Percentiles rank a stretch among this genome's conserved stretches.
These are phyloP conservation scores for Phylloporus arenicola DNA, from an alignment of 768 basidiomycete species.

Conservation along the genomic window DNA sequence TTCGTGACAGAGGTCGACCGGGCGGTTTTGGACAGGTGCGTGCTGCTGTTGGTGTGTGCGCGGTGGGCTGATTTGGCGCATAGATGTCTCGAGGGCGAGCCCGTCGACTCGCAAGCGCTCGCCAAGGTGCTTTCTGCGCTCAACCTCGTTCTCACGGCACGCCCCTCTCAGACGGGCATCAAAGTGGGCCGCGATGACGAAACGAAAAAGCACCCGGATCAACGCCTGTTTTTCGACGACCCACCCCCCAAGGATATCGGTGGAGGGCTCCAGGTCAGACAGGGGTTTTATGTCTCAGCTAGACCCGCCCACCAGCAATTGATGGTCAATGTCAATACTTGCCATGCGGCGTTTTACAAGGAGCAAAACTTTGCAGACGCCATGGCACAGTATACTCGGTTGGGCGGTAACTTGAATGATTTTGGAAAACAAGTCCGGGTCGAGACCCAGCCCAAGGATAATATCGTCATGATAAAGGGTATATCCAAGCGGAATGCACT, in stretches of 20 bases:
- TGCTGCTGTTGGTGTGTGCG: slow-evolving; percentile 2
- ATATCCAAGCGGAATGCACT: slow-evolving; percentile 36
- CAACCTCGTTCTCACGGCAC: slow-evolving; percentile 42
- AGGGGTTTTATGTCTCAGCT: slow-evolving; percentile 41
- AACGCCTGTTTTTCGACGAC: slow-evolving; percentile 36
- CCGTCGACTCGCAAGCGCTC: slow-evolving; percentile 52
- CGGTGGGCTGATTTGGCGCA: slow-evolving; percentile 18
- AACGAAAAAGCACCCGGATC: slow-evolving; percentile 26
- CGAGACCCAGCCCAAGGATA: slow-evolving; percentile 56
- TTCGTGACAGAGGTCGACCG: slow-evolving; percentile 36
- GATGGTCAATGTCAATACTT: slow-evolving; percentile 52
- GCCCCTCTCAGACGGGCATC: slow-evolving; percentile 37
- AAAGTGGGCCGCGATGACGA: slow-evolving; percentile 44
- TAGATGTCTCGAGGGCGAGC: slow-evolving; percentile 54
- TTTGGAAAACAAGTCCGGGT: slow-evolving; percentile 66
- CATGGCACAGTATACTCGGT: slow-evolving; percentile 35
- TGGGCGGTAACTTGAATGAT: slow-evolving; percentile 44
- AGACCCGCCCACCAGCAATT: slow-evolving; percentile 39
- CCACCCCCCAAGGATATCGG: slow-evolving; percentile 34
- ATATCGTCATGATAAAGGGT: slow-evolving; percentile 61
- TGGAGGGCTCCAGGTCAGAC: slow-evolving; percentile 54
- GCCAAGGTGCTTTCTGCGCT: slow-evolving; percentile 43
- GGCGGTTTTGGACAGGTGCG: slow-evolving; percentile 13
- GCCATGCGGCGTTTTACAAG: slow-evolving; percentile 43
- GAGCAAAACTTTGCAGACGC: slow-evolving; percentile 38